Conservation (phyloP, 2,329 filamentous ascomycete species). For the Penicillium janthinellum region DNA sequence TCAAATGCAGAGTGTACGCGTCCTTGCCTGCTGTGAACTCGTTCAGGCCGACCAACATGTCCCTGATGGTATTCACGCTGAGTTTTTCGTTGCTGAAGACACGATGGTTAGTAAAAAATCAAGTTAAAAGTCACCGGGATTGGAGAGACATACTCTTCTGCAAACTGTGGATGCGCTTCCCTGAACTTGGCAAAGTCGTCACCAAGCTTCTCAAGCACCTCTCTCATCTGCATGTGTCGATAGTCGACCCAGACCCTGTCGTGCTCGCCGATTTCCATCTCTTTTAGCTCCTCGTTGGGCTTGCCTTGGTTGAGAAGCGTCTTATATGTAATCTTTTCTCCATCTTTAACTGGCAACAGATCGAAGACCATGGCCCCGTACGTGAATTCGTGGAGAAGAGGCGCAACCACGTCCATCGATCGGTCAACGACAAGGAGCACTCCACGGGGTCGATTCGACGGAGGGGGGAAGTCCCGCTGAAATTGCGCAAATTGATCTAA, state of each 20-base stretch:
- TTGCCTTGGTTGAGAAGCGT: constrained; percentile 76
- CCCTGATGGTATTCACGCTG: constrained; percentile 87
- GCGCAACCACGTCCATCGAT: constrained; percentile 87
- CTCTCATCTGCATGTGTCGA: constrained; percentile 94
- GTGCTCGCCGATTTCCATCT: constrained; percentile 86
- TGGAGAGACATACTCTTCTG: constrained; percentile 58
- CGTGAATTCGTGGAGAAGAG: constrained; percentile 91
- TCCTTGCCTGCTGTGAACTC: constrained; percentile 97
- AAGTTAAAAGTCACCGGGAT: background rate
- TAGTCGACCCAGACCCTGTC: constrained; percentile 96
- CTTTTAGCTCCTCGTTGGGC: constrained; percentile 73
- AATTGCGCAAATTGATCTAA: constrained; percentile 85
- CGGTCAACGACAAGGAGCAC: constrained; percentile 86
- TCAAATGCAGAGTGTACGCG: constrained; percentile 88
- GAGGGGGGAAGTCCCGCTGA: constrained; percentile 80
- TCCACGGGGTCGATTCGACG: constrained; percentile 71
- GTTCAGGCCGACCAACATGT: constrained; percentile 92
- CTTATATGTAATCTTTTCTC: constrained; percentile 83
- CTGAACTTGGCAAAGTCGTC: constrained; percentile 91
- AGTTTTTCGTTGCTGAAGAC: constrained; percentile 61
- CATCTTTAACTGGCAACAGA: constrained; percentile 82
- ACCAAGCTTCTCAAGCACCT: constrained; percentile 91
- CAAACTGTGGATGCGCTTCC: constrained; percentile 88
- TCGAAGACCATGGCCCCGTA: constrained; percentile 99
- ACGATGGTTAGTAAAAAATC: constrained; percentile 6